Conservation (phyloP, 2,329 filamentous ascomycete genomes). For the Stemphylium vesicarium region DNA sequence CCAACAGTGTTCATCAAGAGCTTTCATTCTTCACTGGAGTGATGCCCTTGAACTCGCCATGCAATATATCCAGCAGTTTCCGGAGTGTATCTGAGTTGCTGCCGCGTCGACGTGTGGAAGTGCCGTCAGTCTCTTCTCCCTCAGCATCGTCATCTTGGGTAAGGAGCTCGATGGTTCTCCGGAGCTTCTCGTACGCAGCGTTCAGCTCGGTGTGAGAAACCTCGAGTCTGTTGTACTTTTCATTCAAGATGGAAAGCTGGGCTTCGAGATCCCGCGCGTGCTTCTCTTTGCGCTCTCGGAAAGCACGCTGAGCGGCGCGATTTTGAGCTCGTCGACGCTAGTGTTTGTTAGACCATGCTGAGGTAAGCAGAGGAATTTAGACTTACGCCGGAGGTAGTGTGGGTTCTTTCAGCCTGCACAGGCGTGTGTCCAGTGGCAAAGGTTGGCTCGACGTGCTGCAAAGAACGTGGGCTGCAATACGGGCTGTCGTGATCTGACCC, state of each 20-base stretch:
- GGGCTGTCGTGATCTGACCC: constrained; percentile 49
- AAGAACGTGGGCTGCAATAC: constrained; percentile 46
- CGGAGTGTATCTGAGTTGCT: constrained; percentile 46
- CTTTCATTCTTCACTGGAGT: constrained; percentile 32
- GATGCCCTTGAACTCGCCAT: constrained; percentile 44
- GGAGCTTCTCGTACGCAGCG: constrained; percentile 49
- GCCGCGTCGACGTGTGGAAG: constrained; percentile 27
- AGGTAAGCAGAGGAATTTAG: no score
- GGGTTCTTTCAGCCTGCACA: constrained; percentile 38
- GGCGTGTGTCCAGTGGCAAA: constrained; percentile 26
- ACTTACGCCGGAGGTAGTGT: constrained; percentile 50
- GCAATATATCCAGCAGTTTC: constrained; percentile 48
- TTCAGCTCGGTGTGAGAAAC: constrained; percentile 58
- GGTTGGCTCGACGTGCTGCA: constrained; percentile 33
- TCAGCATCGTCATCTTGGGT: constrained; percentile 44
- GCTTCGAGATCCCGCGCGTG: constrained; percentile 68
- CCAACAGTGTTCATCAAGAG: not conserved
- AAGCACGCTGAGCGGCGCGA: constrained; percentile 66
- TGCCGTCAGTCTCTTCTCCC: constrained; percentile 35
- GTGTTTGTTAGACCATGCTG: constrained; percentile 12
- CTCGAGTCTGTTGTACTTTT: constrained; percentile 63
- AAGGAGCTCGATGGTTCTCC: constrained; percentile 49
- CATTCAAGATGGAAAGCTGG: constrained; percentile 60
- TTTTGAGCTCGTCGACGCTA: constrained; percentile 67
- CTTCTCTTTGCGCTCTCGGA: constrained; percentile 68